A percentile compares a stretch with the other conserved stretches of the same genome.
Conservation (phyloP, 805 yeast genomes). For the Saccharomyces kudriavzevii region DNA sequence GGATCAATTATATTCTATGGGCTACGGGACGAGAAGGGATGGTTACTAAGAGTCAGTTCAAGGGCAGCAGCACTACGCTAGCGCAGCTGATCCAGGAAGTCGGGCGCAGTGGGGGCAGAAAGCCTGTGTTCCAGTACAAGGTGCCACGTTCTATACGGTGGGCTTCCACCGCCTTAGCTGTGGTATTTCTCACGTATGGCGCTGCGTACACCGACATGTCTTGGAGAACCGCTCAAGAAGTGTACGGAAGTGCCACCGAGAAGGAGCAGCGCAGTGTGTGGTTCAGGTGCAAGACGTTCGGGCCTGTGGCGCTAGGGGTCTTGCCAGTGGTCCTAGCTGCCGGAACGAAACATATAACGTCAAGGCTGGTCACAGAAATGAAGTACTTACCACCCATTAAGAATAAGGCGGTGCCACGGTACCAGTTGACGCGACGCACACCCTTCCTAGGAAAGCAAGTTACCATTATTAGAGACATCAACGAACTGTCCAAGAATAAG, state of each 20-base stretch:
- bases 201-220: conserved; percentile 25
- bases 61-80: neutral
- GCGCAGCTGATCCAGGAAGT: neutral
- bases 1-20: neutral
- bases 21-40: neutral
- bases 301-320: conserved; percentile 19
- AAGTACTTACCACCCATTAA: conserved; percentile 16
- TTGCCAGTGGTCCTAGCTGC: conserved; percentile 24
- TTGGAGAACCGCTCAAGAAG: conserved; percentile 14
- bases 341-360: conserved; percentile 17
- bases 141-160: conserved; percentile 11
- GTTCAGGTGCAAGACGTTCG: conserved; percentile 14
- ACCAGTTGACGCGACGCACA: conserved; percentile 21
- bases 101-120: neutral
- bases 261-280: conserved; percentile 10
- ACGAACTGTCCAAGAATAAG: conserved; percentile 12
- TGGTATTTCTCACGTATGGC: conserved; percentile 24
- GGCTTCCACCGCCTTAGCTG: conserved; percentile 19
- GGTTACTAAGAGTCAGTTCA: neutral
- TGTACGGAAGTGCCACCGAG: conserved; percentile 8
- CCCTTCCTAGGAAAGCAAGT: conserved; percentile 15
- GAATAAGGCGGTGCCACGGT: conserved; percentile 9
- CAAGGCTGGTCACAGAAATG: conserved; percentile 24
- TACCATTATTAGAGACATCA: conserved; percentile 7
- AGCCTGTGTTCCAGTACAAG: conserved; percentile 16